phyloP scores from a whole-genome alignment of 2,329 filamentous ascomycete species.

The Bipolaris bicolor region DNA sequence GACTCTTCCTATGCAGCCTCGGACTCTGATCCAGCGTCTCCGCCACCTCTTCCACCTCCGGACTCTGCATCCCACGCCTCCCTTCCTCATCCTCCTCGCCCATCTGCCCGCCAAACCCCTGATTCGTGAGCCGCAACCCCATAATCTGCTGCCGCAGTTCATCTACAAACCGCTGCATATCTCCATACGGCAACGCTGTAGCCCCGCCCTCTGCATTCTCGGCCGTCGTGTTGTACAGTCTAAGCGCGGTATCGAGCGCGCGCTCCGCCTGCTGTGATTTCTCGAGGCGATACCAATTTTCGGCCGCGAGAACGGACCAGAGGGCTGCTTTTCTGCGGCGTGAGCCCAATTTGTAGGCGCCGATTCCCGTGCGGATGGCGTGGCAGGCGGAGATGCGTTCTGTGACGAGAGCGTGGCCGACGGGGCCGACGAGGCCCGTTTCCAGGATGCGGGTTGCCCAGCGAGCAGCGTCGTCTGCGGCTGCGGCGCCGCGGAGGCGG shows the following conservation, averaged over 20 bases:
- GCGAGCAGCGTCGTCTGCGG: conserved; percentile 82
- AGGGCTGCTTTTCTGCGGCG: conserved; percentile 84
- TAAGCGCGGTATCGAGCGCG: conserved; percentile 73
- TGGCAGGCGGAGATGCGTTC: conserved; percentile 89
- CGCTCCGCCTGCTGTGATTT: conserved; percentile 80
- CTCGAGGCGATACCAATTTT: conserved; percentile 79
- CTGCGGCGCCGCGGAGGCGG: conserved; percentile 76
- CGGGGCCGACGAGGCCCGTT: conserved; percentile 68
- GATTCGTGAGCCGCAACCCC: conserved; percentile 47
- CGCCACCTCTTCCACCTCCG: conserved; percentile 45
- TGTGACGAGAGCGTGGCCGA: conserved; percentile 82
- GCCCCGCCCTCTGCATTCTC: conserved; percentile 21
- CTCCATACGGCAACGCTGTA: conserved; percentile 53
- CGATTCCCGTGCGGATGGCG: conserved; percentile 71
- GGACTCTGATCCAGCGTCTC: conserved; percentile 47
- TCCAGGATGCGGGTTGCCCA: conserved; percentile 86
- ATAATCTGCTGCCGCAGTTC: conserved; percentile 70
- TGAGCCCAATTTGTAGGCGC: conserved; percentile 70
- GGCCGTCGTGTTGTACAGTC: conserved; percentile 56
- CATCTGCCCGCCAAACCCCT: conserved; percentile 50
- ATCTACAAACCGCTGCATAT: conserved; percentile 68
- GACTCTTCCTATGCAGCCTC: conserved; percentile 51
- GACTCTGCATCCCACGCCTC: conserved; percentile 14
- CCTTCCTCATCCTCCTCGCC: conserved; percentile 19
- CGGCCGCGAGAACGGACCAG: conserved; percentile 83